These are phyloP conservation scores for Blastobotrys malaysiensis DNA, from an alignment of 1,139 yeast species.

Conservation along the genomic window DNA sequence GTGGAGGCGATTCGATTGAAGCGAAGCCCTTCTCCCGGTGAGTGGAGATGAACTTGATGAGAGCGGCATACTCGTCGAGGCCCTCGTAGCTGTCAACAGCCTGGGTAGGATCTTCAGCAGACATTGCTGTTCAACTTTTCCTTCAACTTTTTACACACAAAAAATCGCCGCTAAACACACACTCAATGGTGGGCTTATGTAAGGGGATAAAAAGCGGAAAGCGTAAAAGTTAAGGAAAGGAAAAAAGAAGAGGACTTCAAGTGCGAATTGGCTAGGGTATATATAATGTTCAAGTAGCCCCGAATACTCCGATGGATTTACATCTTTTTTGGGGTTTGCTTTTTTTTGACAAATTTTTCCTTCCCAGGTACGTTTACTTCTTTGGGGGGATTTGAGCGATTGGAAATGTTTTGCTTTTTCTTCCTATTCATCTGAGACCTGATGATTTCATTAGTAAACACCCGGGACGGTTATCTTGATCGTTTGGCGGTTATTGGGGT, in stretches of 20 bases:
- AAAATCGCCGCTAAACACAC: background rate
- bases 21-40: slow-evolving; percentile 31
- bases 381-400: background rate
- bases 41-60: slow-evolving; percentile 34
- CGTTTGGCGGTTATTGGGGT: background rate
- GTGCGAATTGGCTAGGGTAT: slow-evolving; percentile 5
- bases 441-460: background rate
- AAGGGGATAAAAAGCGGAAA: slow-evolving; percentile 1
- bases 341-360: background rate
- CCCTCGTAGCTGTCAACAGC: slow-evolving; percentile 19
- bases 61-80: slow-evolving; percentile 35
- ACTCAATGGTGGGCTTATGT: slow-evolving; percentile 1
- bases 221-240: background rate
- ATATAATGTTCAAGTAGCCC: slow-evolving; percentile 1
- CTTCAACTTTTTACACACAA: background rate
- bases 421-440: background rate
- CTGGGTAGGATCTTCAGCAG: slow-evolving; percentile 11
- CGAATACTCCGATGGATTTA: slow-evolving; percentile 1
- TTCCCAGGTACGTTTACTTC: too few relatives aligned
- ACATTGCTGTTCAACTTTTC: slow-evolving; percentile 5
- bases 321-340: background rate
- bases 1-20: too few relatives aligned
- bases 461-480: background rate
- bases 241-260: background rate
- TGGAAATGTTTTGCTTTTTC: too few relatives aligned